Base-by-base conservation (phyloP, 345 rosid genomes). In the Hevea brasiliensis region DNA sequence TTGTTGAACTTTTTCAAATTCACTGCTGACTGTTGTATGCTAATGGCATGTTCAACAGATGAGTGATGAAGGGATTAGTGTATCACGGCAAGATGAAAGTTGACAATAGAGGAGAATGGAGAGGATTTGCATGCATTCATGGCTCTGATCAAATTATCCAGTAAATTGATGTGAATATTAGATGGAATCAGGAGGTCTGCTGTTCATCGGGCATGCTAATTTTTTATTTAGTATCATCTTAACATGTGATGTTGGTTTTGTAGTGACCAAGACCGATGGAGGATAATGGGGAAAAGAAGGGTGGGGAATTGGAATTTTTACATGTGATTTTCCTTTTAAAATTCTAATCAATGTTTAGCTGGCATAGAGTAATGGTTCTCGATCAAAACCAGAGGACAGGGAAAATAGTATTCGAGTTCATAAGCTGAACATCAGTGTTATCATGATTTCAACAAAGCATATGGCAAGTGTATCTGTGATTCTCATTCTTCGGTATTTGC, bases 21-120 rank as follows among this genome's bases (percentile, higher is more conserved):
- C 58, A 32, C 29, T 32, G n/a, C 37, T 45, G 40, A 47, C 32
- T 60, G 20, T 59, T 32, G 35, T 21, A 21, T 32, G 7, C 17
- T 61, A 6, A 29, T n/a, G 23, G 44, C 32, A 6, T 26, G 20
- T 47, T 72, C 21, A 48, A 44, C 77, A 84, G 87, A 71, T 69
- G 67, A 35, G 20, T 50, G 82, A 77, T 9, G 68, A 68, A 42
- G 80, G 77, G 74, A 62, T 59, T 70, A 24, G 65, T 45, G 56
- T 44, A 8, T 51, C n/a, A 2, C 51, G 13, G 21, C 26, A 57
- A 58, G 70, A 63, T 63, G 76, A 69, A 70, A 45, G 29, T 10
- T 55, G 29, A 23, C 32, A 6, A 32, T 64, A 17, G 48, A 57
- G 11, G n/a, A 41, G 45, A 69, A 53, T 37, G 20, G 29, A 21